These are phyloP conservation scores for Globisporangium rhizosaccharum DNA, from an alignment of 352 stramenopile genomes.

Conservation along the genomic window DNA sequence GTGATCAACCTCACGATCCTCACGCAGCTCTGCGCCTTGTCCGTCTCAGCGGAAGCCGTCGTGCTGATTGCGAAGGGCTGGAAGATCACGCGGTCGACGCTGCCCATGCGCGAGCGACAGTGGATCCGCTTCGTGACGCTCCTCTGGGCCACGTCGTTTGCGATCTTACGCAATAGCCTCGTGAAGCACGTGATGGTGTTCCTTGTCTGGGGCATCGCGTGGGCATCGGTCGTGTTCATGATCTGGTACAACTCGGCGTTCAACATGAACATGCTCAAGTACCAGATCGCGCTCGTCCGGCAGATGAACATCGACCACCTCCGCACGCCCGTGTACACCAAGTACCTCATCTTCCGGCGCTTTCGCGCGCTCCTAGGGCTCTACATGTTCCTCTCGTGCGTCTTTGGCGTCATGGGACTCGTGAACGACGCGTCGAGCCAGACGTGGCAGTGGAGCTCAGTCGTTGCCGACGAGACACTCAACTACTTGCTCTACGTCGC, in stretches of 20 bases:
- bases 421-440: constrained; percentile 30
- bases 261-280: constrained; percentile 69
- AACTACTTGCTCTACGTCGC: constrained; percentile 34
- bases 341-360: constrained; percentile 56
- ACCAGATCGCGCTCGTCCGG: constrained; percentile 55
- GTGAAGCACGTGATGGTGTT: constrained; percentile 37
- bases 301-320: constrained; percentile 39
- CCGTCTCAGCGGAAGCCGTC: constrained; percentile 40
- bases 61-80: constrained; percentile 63
- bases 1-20: constrained; percentile 32
- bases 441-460: constrained; percentile 27
- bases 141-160: constrained; percentile 39
- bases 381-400: constrained; percentile 52
- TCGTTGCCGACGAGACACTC: constrained; percentile 33
- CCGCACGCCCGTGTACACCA: constrained; percentile 54
- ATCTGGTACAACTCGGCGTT: constrained; percentile 68
- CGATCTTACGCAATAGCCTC: constrained; percentile 33
- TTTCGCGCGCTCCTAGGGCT: constrained; percentile 39
- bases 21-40: constrained; percentile 35
- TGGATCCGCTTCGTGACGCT: constrained; percentile 56
- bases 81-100: constrained; percentile 54
- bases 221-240: constrained; percentile 53
- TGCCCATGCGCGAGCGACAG: constrained; percentile 38
- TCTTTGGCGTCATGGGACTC: constrained; percentile 36
- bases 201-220: constrained; percentile 48